Evolutionary conservation across 1,284 basidiomycete genomes (phyloP).

Genomic region (Austropuccinia psidii): DNA sequence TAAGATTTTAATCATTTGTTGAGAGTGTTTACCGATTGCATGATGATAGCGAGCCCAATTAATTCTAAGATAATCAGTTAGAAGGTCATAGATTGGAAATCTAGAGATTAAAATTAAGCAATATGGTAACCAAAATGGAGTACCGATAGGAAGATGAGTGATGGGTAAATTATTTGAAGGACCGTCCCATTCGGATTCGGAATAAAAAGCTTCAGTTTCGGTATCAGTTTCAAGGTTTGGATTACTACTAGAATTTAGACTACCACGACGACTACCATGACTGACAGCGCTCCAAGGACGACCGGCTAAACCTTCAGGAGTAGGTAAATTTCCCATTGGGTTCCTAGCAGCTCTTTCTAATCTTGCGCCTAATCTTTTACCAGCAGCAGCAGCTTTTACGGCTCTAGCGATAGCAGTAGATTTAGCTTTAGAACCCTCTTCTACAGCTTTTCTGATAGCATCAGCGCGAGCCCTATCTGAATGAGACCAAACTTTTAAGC

Average conservation of each 20-base stretch:
- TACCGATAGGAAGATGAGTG: constrained; percentile 63
- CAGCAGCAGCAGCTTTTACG: constrained; percentile 41
- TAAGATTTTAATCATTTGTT: constrained; percentile 47
- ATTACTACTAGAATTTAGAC: constrained; percentile 19
- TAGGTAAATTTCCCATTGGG: constrained; percentile 36
- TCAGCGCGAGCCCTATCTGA: constrained; percentile 71
- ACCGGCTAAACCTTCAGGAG: constrained; percentile 43
- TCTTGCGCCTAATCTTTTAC: constrained; percentile 29
- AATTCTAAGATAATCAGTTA: constrained; percentile 73
- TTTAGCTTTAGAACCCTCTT: constrained; percentile 33
- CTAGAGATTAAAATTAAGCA: constrained; percentile 73
- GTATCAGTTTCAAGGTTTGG: constrained; percentile 36
- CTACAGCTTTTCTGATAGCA: constrained; percentile 39
- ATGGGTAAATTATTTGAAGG: constrained; percentile 16
- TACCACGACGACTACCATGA: constrained; percentile 41
- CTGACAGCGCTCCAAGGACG: constrained; percentile 40
- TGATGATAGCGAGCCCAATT: constrained; percentile 48
- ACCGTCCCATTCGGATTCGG: constrained; percentile 41
- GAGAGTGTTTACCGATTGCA: constrained; percentile 47
- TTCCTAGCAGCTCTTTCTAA: constrained; percentile 34
- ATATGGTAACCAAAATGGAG: constrained; percentile 87
- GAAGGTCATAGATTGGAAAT: constrained; percentile 82
- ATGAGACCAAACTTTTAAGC: constrained; percentile 85
- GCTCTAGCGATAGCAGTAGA: constrained; percentile 38
- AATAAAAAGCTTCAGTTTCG: constrained; percentile 31